Conservation (phyloP, 2,329 filamentous ascomycete genomes). For the Aspergillus sp. region DNA sequence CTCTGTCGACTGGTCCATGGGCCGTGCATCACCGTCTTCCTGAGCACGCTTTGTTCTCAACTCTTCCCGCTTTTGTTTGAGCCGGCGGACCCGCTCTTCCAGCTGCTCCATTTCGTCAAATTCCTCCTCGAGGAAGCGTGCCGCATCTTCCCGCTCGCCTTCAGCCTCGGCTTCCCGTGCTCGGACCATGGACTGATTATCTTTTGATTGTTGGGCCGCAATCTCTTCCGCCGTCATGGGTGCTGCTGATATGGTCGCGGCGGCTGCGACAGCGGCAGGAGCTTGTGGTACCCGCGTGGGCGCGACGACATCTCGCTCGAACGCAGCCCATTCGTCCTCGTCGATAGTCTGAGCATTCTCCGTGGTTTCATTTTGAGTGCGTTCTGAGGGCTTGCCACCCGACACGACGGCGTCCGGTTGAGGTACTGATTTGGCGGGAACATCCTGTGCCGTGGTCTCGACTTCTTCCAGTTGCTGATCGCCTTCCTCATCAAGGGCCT, state of each 20-base stretch:
- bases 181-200: slow-evolving; percentile 41
- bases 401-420: slow-evolving; percentile 11
- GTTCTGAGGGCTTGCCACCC: slow-evolving; percentile 5
- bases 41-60: slow-evolving; percentile 48
- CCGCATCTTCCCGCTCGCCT: slow-evolving; percentile 74
- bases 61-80: slow-evolving; percentile 71
- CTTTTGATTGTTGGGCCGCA: slow-evolving; percentile 52
- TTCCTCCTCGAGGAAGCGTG: slow-evolving; percentile 69
- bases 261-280: slow-evolving; percentile 30
- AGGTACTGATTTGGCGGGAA: slow-evolving; percentile 15
- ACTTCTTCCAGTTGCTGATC: slow-evolving; percentile 27
- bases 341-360: slow-evolving; percentile 47
- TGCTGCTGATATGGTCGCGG: slow-evolving; percentile 67
- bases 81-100: slow-evolving; percentile 65
- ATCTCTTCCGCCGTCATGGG: slow-evolving; percentile 65
- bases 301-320: slow-evolving; percentile 75
- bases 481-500: slow-evolving; percentile 23
- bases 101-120: slow-evolving; percentile 81
- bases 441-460: slow-evolving; percentile 24
- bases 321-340: slow-evolving; percentile 82
- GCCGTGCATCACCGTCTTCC: slow-evolving; percentile 25
- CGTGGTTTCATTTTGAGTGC: slow-evolving; percentile 7
- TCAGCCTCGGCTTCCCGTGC: slow-evolving; percentile 56
- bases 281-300: slow-evolving; percentile 34
- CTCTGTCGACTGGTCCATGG: slow-evolving; percentile 27